Base-by-base conservation (phyloP, 805 yeast genomes). In the Brettanomyces bruxellensis region DNA sequence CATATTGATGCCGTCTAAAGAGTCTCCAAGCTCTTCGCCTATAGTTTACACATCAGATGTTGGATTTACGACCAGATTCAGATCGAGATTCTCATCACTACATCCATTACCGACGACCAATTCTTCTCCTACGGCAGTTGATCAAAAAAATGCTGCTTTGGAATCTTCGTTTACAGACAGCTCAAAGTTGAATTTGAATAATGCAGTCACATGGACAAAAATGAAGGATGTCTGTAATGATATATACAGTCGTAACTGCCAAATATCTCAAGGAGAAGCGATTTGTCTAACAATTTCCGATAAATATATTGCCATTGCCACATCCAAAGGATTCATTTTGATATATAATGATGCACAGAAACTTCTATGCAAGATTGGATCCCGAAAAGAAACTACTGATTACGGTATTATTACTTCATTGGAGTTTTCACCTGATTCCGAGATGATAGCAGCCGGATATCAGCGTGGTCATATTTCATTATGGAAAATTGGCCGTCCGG, bases 291-390 rank as follows among this genome's bases (percentile, higher is more conserved):
- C 68, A 0, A 67, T 75, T 0, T 69, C 75, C 8, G 72, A 68
- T 34, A 38, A 37, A 6, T 54, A 72, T 32, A 66, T 83, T 6
- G 78, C 78, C 0, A 55, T 89, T 6, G 96, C 95, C 2, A 89
- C 96, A 0, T 55, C 73, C 0, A 75, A 73, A 44, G 95, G 95
- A 1, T 66, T 61, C 35, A 67, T 87, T 0, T 61, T 86, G 4
- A 68, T 84, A 4, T 89, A 86, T 60, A 83, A 81, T 55, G 82
- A 80, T 50, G 73, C 73, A 40, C 96, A 90, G 59, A 68, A 66
- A 30, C 57, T 85, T 4, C 66, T 72, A 12, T 64, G 65, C 39
- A 69, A 72, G 1, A 57, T 83, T 13, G 54, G 52, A n/a, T 25
- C 25, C 11, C 24, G 30, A 6, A 11, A 12, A n/a, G 44, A 28